phyloP scores from a whole-genome alignment of 2,329 filamentous ascomycete species.

The Lachnum nothofagi region DNA sequence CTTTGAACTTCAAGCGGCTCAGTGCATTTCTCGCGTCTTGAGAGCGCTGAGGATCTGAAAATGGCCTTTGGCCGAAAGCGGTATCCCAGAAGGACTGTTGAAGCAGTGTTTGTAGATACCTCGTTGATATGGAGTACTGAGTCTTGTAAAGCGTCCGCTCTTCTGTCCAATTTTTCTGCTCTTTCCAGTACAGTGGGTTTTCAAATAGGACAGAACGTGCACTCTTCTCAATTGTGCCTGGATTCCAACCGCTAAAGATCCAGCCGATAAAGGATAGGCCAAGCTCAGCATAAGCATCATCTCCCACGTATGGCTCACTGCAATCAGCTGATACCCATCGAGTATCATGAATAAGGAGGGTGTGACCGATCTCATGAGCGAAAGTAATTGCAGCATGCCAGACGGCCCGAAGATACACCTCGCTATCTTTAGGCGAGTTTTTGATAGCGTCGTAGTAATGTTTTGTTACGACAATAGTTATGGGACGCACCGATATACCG shows the following conservation, averaged over 20 bases:
- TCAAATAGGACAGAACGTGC: not conserved
- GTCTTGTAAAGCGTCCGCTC: slow-evolving; percentile 1
- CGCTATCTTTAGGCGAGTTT: slow-evolving; percentile 7
- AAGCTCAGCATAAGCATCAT: slow-evolving; percentile 19
- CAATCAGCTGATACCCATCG: slow-evolving; percentile 8
- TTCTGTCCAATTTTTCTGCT: not conserved
- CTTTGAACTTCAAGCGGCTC: not conserved
- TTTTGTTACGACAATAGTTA: slow-evolving; percentile 22
- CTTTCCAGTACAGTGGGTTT: slow-evolving; percentile 4
- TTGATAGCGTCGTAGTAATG: slow-evolving; percentile 23
- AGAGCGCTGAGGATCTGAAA: too few species aligned
- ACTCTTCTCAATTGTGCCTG: slow-evolving; percentile 7
- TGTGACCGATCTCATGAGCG: slow-evolving; percentile 28
- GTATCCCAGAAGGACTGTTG: slow-evolving; percentile 6
- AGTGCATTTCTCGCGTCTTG: not conserved
- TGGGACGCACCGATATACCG: slow-evolving; percentile 11
- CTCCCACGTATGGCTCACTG: slow-evolving; percentile 21
- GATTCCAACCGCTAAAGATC: slow-evolving; percentile 24
- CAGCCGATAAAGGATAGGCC: slow-evolving; percentile 21
- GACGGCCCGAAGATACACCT: slow-evolving; percentile 19
- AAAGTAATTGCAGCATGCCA: slow-evolving; percentile 28
- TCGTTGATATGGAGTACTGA: slow-evolving; percentile 4
- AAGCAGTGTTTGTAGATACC: slow-evolving; percentile 2
- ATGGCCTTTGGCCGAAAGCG: too few species aligned
- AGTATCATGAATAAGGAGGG: slow-evolving; percentile 24